A percentile compares a stretch with the other conserved stretches of the same genome.
phyloP scores from a whole-genome alignment of 345 rosid species.

The Pistacia integerrima region DNA sequence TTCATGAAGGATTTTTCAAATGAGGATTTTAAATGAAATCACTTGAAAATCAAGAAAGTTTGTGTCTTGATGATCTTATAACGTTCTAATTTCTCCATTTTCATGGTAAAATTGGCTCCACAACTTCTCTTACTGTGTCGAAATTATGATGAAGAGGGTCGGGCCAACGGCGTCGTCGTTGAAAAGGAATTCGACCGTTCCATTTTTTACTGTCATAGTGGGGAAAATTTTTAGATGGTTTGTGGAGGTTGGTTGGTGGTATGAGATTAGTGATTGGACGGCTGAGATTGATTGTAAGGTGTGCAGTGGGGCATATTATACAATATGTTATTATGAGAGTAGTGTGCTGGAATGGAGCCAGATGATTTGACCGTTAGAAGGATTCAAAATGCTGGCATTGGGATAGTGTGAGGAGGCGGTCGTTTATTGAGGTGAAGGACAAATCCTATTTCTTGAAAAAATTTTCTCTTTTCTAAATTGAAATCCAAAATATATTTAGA shows the following conservation, averaged over 20 bases:
- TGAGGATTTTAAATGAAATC: not conserved
- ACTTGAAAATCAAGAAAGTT: not conserved
- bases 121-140: not conserved
- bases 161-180: not conserved
- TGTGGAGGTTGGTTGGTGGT: not conserved
- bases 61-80: not conserved
- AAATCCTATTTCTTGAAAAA: not conserved
- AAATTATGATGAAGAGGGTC: not conserved
- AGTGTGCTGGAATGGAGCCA: not conserved
- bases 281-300: slow-evolving; percentile 11
- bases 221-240: not conserved
- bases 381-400: slow-evolving; percentile 16
- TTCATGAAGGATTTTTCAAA: slow-evolving; percentile 1
- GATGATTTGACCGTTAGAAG: slow-evolving; percentile 36
- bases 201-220: not conserved
- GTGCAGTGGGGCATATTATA: not conserved
- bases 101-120: not conserved
- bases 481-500: too few species aligned
- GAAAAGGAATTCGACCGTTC: not conserved
- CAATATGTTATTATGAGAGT: not conserved
- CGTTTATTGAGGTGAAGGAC: not conserved
- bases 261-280: not conserved
- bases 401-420: not conserved
- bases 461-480: not conserved
- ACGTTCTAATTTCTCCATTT: slow-evolving; percentile 5